Base-by-base conservation (phyloP, 2,329 filamentous ascomycete genomes). In the Fusarium abutilonis region DNA sequence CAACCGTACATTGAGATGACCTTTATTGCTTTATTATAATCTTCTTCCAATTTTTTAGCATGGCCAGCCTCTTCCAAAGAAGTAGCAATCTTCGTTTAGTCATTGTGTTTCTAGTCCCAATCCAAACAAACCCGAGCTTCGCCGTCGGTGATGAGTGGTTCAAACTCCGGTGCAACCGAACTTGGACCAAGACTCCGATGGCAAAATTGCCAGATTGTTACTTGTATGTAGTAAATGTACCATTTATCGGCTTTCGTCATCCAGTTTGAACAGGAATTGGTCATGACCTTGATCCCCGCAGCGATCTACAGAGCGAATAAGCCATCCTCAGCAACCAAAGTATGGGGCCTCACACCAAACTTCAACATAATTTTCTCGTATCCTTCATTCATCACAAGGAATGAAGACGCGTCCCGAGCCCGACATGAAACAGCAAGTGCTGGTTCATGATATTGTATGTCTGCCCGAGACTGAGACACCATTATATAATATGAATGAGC, bases 391-490 rank as follows among this genome's bases (percentile, higher is more conserved):
- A 42, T 38, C 19, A 4, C 19, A n/a, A 56, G 62, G 67, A 68
- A 70, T 70, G 67, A 46, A 40, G 43, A 29, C 23, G 26, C 21
- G 29, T 44, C 31, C 46, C 43, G 51, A 40, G 21, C n/a, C 41
- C 43, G 42, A 42, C 11, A 15, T 56, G 54, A 52, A 52, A 44
- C 36, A 64, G 50, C 54, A 67, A 67, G 58, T 48, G 65, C 53
- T 69, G 35, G 46, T 52, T 47, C 41, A 60, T 53, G 8, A 32
- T 14, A 23, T 29, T 45, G 40, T 26, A 34, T 41, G 40, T 15
- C 46, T 42, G 21, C 21, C 29, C 36, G 32, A 65, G 38, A 53
- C 61, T 55, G 57, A 70, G 65, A 69, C 67, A 69, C 34, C 54
- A 61, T 58, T 52, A 46, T 52, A n/a, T n/a, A n/a, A n/a, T n/a